Evolutionary conservation across 352 stramenopile genomes (phyloP).

Genomic region (Phytophthora tentaculata): DNA sequence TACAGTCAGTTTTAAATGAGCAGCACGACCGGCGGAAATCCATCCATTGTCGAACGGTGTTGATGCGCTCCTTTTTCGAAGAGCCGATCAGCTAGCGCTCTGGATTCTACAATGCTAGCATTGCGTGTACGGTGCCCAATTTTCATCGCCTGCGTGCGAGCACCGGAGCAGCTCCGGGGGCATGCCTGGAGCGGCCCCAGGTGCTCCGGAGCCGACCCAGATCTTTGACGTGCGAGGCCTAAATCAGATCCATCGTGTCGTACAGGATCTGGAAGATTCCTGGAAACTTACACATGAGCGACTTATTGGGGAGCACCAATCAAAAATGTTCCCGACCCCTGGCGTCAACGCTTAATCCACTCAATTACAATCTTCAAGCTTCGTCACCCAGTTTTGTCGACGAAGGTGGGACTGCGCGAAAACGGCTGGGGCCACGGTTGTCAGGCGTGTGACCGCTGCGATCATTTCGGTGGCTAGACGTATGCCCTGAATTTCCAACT

Average conservation of each 20-base stretch:
- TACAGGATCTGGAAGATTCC: slow-evolving; percentile 1
- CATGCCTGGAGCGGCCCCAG: not conserved
- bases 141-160: not conserved
- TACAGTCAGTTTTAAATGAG: slow-evolving; percentile 27
- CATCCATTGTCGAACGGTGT: slow-evolving; percentile 2
- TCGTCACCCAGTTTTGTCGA: slow-evolving; percentile 8
- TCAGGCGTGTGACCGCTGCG: slow-evolving; percentile 2
- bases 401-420: slow-evolving; percentile 10
- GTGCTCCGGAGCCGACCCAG: not conserved
- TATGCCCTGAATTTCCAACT: too few relatives aligned
- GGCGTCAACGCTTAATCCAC: slow-evolving; percentile 9
- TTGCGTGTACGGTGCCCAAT: slow-evolving; percentile 8
- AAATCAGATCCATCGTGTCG: slow-evolving; percentile 25
- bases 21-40: slow-evolving; percentile 16
- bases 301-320: slow-evolving; percentile 34
- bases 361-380: slow-evolving; percentile 8
- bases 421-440: slow-evolving; percentile 2
- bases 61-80: slow-evolving; percentile 3
- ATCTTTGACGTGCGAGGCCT: slow-evolving; percentile 24
- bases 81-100: not conserved
- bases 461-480: not conserved
- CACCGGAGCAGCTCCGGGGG: not conserved
- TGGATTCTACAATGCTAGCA: not conserved
- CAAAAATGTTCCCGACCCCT: slow-evolving; percentile 5
- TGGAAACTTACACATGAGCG: slow-evolving; percentile 18